Base-by-base conservation (phyloP, 2,329 filamentous ascomycete species). In the Trichoderma guizhouense region DNA sequence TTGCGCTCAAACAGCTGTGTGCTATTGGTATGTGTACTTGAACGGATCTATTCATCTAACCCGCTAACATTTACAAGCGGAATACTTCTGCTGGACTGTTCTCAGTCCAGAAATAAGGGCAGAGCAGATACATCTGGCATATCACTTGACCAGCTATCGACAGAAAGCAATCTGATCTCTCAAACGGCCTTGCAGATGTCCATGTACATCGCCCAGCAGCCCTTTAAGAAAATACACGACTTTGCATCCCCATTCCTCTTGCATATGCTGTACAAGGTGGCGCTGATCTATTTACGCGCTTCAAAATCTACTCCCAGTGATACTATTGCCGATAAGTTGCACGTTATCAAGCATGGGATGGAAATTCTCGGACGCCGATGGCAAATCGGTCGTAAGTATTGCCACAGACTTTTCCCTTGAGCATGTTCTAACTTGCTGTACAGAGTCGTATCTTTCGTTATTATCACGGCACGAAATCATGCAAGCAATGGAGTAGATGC, bases 1-100 rank as follows among this genome's bases (percentile, higher is more conserved):
- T 18, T 73, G 70, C 30, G 60, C 70, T 6, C 69, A 72, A 61
- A 72, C 60, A 18, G 53, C 70, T 15, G 65, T 73, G 36, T 66
- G 70, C 39, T 73, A 73, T 43, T 51, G 64, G 71, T 72, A 47
- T 14, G 43, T 58, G 18, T 30, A 12, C 21, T 12, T 18, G 7
- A 4, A 39, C 7, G 1, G 28, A 11, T 15, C n/a, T 1, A 4
- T 18, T 11, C 6, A 12, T 12, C 15, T 2, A 7, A 1, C 7
- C 28, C 11, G 3, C 24, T 72, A n/a, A 72, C 11, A 34, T 3
- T 8, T 53, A 11, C 14, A n/a, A 72, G 71, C 8, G 71, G 55
- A 14, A 64, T 72, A 21, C 57, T 72, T 5, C 43, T 72, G 7
- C 24, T 72, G 6, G 71, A 69, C 1, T 30, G 58, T 11, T 68